A percentile compares a stretch with the other conserved stretches of the same genome.
Evolutionary conservation across 345 rosid species (phyloP).

Genomic region (Heritiera littoralis): DNA sequence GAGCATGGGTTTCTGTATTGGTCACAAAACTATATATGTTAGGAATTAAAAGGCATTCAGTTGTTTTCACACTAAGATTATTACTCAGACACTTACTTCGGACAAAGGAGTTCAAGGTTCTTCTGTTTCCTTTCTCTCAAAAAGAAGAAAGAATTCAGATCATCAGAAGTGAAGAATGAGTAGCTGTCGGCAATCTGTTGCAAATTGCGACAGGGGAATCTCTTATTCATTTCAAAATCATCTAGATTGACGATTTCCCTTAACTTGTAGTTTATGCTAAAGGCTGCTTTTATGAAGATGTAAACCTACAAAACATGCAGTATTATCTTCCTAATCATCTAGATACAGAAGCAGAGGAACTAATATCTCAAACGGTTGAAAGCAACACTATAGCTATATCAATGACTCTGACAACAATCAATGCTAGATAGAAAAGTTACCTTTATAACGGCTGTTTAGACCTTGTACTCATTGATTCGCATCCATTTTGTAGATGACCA

Average conservation of each 20-base stretch:
- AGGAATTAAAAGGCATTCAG: too few relatives aligned
- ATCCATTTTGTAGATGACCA: conserved; percentile 99
- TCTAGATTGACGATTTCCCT: not conserved
- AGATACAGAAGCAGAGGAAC: conserved; percentile 9
- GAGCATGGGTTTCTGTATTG: too few relatives aligned
- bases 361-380: not conserved
- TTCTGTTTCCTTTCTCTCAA: not conserved
- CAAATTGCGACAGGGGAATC: not conserved
- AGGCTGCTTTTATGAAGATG: not conserved
- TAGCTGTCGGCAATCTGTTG: not conserved
- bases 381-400: not conserved
- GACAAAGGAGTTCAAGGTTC: not conserved
- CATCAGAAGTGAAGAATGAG: not conserved
- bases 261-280: not conserved
- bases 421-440: conserved; percentile 29
- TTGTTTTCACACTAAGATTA: too few relatives aligned
- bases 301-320: not conserved
- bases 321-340: not conserved
- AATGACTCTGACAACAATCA: not conserved
- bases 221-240: conserved; percentile 2
- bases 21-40: too few relatives aligned
- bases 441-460: conserved; percentile 36
- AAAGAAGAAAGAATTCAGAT: not conserved
- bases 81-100: too few relatives aligned
- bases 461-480: conserved; percentile 72